A percentile compares a stretch with the other conserved stretches of the same genome.
Conservation (phyloP, 148 eudicot species). For the Nepenthes mirabilis region DNA sequence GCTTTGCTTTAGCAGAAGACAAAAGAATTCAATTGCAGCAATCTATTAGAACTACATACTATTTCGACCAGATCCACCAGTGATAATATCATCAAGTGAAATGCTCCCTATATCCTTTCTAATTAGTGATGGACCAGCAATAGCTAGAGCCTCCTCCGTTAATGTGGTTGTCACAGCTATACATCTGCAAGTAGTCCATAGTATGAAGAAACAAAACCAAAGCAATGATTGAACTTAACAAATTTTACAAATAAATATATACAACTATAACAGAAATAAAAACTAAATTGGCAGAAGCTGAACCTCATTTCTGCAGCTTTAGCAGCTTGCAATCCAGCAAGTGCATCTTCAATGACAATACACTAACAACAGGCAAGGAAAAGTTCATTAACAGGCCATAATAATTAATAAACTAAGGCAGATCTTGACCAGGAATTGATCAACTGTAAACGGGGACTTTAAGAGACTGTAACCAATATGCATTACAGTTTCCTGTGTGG, state of each 20-base stretch:
- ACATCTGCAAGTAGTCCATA: constrained; percentile 50
- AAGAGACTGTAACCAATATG: no score
- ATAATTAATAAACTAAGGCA: no score
- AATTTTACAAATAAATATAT: not conserved
- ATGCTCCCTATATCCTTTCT: constrained; percentile 78
- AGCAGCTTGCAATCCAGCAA: constrained; percentile 98
- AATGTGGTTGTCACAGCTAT: constrained; percentile 93
- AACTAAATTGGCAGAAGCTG: not conserved
- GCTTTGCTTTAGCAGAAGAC: constrained; percentile 12
- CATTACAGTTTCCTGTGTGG: not conserved
- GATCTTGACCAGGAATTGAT: no score
- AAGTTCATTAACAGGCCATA: not conserved
- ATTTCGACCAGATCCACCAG: constrained; percentile 64
- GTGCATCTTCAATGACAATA: constrained; percentile 93
- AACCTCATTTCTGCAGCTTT: constrained; percentile 92
- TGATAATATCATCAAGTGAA: constrained; percentile 71
- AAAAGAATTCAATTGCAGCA: constrained; percentile 10
- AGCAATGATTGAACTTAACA: not conserved
- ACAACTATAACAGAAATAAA: not conserved
- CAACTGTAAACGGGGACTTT: no score
- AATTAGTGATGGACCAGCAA: constrained; percentile 71
- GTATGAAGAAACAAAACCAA: not conserved
- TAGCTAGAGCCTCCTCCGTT: constrained; percentile 57
- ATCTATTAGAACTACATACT: constrained; percentile 63
- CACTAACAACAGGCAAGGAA: constrained; percentile 35